Percentiles rank a stretch among this genome's conserved stretches.
phyloP scores from a whole-genome alignment of 2,329 filamentous ascomycete species.

The Cylindrodendrum hubeiense region DNA sequence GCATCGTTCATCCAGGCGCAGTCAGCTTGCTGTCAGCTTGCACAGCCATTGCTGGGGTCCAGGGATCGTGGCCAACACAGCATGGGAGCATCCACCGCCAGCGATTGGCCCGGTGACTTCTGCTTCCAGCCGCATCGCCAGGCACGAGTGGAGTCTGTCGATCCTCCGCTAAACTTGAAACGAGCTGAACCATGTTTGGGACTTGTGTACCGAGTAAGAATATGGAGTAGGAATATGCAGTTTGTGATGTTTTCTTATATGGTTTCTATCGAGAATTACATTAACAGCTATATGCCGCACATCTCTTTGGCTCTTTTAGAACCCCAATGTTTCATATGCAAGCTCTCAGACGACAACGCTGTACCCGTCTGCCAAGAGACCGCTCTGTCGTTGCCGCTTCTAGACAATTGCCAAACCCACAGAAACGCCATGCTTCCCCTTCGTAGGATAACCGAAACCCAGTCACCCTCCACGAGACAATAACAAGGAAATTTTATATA shows the following conservation, averaged over 20 bases:
- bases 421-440: constrained; percentile 21
- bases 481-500: background rate
- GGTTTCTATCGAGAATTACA: background rate
- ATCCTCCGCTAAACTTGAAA: background rate
- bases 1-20: background rate
- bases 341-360: background rate
- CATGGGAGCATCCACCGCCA: background rate
- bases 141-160: background rate
- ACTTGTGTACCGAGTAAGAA: too few species aligned
- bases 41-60: background rate
- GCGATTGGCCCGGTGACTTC: background rate
- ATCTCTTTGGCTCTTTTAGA: constrained; percentile 38
- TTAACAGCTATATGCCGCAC: background rate
- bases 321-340: constrained; percentile 14
- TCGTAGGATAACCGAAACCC: background rate
- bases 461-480: background rate
- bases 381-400: background rate
- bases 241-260: constrained; percentile 2
- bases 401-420: background rate
- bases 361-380: constrained; percentile 4
- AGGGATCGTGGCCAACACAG: background rate
- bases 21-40: background rate
- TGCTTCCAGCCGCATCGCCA: background rate
- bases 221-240: too few species aligned
- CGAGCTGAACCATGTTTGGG: background rate